These are phyloP conservation scores for Terfezia claveryi DNA, from an alignment of 495 filamentous ascomycete species.

Conservation along the genomic window DNA sequence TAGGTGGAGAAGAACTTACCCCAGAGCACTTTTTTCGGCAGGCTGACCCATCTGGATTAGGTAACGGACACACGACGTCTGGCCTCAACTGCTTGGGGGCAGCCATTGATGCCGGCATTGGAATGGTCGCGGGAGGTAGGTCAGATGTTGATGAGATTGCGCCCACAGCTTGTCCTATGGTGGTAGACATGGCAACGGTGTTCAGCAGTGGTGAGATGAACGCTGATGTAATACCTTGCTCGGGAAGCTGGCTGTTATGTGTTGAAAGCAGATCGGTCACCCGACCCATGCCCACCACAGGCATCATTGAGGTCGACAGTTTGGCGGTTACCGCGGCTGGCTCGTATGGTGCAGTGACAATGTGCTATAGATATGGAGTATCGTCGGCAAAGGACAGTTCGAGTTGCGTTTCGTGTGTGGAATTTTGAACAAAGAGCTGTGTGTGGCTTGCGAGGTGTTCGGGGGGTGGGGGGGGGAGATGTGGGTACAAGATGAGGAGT, in stretches of 20 bases:
- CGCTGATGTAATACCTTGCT: background rate
- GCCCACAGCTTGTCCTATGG: too few species aligned
- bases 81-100: background rate
- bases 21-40: slow-evolving; percentile 95
- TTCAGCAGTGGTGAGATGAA: too few species aligned
- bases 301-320: background rate
- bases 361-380: too few species aligned
- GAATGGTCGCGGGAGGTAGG: background rate
- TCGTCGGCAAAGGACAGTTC: too few species aligned
- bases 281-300: background rate
- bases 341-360: too few species aligned
- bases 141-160: too few species aligned
- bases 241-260: background rate
- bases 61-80: slow-evolving; percentile 89
- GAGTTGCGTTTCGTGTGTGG: too few species aligned
- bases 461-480: too few species aligned
- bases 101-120: background rate
- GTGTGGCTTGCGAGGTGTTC: too few species aligned
- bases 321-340: background rate
- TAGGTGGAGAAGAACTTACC: slow-evolving; percentile 38
- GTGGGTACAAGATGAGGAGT: too few species aligned
- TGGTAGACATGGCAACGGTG: too few species aligned
- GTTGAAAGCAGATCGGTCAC: background rate
- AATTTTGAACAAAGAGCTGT: too few species aligned
- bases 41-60: slow-evolving; percentile 87